phyloP scores from a whole-genome alignment of 2,329 filamentous ascomycete genomes.

The Penicillium sumatraense region DNA sequence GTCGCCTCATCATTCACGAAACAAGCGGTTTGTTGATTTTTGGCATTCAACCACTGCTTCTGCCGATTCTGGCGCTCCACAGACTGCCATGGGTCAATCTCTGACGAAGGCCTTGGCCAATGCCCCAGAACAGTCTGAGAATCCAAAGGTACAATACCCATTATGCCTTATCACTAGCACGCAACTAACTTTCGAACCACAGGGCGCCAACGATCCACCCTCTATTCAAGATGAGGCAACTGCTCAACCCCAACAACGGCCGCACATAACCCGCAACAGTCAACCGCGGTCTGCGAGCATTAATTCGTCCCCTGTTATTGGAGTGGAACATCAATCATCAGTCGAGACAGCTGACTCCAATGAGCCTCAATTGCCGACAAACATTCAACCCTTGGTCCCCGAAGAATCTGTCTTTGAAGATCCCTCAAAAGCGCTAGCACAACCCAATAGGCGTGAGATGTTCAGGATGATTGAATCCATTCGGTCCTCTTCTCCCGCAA shows the following conservation, averaged over 20 bases:
- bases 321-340: constrained; percentile 16
- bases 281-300: constrained; percentile 9
- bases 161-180: not conserved
- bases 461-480: constrained; percentile 71
- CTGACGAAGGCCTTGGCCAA: constrained; percentile 42
- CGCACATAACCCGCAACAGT: not conserved
- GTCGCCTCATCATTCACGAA: constrained; percentile 56
- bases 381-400: constrained; percentile 50
- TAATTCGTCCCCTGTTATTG: constrained; percentile 36
- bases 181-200: not conserved
- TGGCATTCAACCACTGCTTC: constrained; percentile 74
- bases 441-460: constrained; percentile 68
- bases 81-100: constrained; percentile 64
- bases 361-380: constrained; percentile 30
- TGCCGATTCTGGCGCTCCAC: constrained; percentile 65
- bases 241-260: not conserved
- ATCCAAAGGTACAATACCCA: not conserved
- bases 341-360: constrained; percentile 32
- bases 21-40: constrained; percentile 57
- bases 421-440: constrained; percentile 67
- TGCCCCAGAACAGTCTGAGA: not conserved
- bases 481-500: constrained; percentile 50
- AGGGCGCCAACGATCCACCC: not conserved
- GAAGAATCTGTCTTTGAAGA: constrained; percentile 71
- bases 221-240: not conserved